Conservation (phyloP, 2,329 filamentous ascomycete species). For the Cordyceps cicadae region DNA sequence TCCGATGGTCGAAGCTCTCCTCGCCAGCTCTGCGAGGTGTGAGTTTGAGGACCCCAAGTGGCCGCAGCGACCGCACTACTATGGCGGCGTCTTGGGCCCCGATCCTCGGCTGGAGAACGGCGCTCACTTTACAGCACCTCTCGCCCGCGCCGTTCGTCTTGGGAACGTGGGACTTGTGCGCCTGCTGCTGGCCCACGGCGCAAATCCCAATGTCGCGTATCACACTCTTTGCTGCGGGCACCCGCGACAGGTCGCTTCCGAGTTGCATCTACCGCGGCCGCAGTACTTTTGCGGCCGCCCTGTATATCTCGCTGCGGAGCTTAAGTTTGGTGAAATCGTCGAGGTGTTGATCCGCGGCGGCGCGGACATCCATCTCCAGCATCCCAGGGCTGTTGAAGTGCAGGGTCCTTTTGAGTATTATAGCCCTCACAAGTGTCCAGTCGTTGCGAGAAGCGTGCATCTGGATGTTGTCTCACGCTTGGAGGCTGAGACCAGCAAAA, state of each 20-base stretch:
- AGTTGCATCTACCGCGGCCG: not conserved
- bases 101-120: not conserved
- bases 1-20: not conserved
- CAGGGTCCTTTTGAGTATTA: not conserved
- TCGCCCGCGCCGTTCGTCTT: not conserved
- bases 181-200: constrained; percentile 1
- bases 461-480: not conserved
- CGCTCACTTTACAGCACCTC: constrained; percentile 1
- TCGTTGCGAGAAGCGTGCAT: not conserved
- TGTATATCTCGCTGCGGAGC: constrained; percentile 1
- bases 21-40: not conserved
- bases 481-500: not conserved
- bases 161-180: not conserved
- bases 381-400: not conserved
- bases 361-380: not conserved
- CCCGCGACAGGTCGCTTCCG: not conserved
- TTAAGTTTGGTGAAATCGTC: not conserved
- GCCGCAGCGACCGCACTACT: not conserved
- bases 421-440: not conserved
- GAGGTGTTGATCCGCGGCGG: not conserved
- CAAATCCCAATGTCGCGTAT: constrained; percentile 5
- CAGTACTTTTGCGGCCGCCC: not conserved
- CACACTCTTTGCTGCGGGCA: not conserved
- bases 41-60: constrained; percentile 2
- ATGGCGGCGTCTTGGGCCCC: not conserved